Evolutionary conservation across 495 filamentous ascomycete genomes (phyloP).

Genomic region (Hypoxylon lenormandii): DNA sequence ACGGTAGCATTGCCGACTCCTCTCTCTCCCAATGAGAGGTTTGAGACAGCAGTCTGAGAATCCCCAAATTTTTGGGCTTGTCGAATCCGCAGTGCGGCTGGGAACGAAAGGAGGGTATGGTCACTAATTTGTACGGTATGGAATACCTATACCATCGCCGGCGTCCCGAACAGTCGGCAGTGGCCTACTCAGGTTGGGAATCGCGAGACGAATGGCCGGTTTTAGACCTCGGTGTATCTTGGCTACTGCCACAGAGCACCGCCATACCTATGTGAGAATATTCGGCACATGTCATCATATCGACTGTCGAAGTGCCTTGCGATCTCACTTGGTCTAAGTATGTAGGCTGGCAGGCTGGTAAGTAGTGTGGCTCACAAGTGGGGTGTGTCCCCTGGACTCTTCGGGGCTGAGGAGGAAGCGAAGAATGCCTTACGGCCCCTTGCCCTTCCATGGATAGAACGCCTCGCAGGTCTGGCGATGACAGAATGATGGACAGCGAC

Average conservation of each 20-base stretch:
- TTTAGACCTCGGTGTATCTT: slow-evolving; percentile 32
- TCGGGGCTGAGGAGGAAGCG: slow-evolving; percentile 51
- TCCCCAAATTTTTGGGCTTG: slow-evolving; percentile 8
- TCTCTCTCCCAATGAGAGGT: slow-evolving; percentile 31
- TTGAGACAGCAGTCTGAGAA: slow-evolving; percentile 31
- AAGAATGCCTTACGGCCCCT: slow-evolving; percentile 49
- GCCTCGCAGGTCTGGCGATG: slow-evolving; percentile 39
- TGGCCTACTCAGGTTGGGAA: slow-evolving; percentile 10
- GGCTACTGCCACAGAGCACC: slow-evolving; percentile 38
- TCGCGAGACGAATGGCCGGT: slow-evolving; percentile 20
- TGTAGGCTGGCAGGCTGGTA: slow-evolving; percentile 29
- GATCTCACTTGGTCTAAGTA: slow-evolving; percentile 25
- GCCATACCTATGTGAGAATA: slow-evolving; percentile 23
- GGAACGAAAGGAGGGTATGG: slow-evolving; percentile 17
- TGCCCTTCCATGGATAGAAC: slow-evolving; percentile 27
- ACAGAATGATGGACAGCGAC: slow-evolving; percentile 38
- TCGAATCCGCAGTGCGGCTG: slow-evolving; percentile 25
- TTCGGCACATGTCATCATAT: slow-evolving; percentile 36
- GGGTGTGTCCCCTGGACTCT: slow-evolving; percentile 31
- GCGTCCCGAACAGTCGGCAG: slow-evolving; percentile 3
- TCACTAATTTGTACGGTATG: slow-evolving; percentile 12
- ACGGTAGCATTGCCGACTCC: slow-evolving; percentile 33
- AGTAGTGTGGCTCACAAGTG: slow-evolving; percentile 42
- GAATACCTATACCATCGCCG: slow-evolving; percentile 1
- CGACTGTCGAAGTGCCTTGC: slow-evolving; percentile 34